Conservation (phyloP, 2,329 filamentous ascomycete genomes). For the Aureobasidium sp. region DNA sequence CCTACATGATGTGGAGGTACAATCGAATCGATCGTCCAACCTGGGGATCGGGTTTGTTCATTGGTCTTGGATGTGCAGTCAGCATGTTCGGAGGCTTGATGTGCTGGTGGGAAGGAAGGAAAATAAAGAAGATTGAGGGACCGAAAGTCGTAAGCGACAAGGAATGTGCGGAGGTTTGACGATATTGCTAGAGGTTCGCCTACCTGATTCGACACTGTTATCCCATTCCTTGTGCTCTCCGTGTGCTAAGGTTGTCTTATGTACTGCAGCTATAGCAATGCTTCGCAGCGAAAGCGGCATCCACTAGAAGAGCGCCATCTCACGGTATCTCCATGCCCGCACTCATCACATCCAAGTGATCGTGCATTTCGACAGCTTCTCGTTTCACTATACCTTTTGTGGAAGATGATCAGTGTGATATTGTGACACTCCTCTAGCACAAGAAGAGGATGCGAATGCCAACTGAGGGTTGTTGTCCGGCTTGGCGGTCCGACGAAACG, state of each 20-base stretch:
- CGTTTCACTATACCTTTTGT: too few species aligned
- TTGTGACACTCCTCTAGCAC: too few species aligned
- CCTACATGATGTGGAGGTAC: slow-evolving; percentile 68
- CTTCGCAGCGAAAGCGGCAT: too few species aligned
- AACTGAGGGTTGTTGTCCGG: background rate
- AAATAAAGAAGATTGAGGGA: slow-evolving; percentile 65
- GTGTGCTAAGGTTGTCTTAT: too few species aligned
- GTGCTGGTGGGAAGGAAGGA: slow-evolving; percentile 62
- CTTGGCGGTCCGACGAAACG: background rate
- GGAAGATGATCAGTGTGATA: too few species aligned
- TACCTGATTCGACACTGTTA: background rate
- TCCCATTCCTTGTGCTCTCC: background rate
- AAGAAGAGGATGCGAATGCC: too few species aligned
- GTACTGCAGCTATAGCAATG: too few species aligned
- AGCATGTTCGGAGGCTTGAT: slow-evolving; percentile 62
- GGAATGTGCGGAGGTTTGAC: background rate
- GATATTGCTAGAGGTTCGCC: background rate
- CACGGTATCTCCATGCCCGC: too few species aligned
- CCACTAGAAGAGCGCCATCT: too few species aligned
- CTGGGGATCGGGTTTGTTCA: slow-evolving; percentile 74
- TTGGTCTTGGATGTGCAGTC: slow-evolving; percentile 64
- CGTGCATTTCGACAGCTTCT: too few species aligned
- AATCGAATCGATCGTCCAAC: slow-evolving; percentile 53
- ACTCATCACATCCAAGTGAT: too few species aligned
- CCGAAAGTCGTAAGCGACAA: background rate